Conservation (phyloP, 352 stramenopile species). For the Phytophthora capsici region DNA sequence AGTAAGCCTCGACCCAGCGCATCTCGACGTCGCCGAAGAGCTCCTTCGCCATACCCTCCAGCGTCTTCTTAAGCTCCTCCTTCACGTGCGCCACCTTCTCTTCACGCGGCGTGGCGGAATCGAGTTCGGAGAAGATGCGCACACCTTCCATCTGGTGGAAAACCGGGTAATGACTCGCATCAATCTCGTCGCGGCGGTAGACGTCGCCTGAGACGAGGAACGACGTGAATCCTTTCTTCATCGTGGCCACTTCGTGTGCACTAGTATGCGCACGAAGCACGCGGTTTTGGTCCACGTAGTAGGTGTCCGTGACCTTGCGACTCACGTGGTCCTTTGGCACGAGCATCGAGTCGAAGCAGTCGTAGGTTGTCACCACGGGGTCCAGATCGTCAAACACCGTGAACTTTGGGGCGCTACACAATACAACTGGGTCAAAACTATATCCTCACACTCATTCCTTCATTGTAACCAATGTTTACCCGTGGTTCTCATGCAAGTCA, state of each 20-base stretch:
- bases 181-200: constrained; percentile 99
- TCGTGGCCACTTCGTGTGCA: constrained; percentile 93
- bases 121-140: constrained; percentile 92
- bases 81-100: constrained; percentile 85
- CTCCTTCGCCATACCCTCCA: constrained; percentile 95
- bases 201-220: constrained; percentile 96
- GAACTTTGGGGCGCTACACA: constrained; percentile 74
- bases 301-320: constrained; percentile 88
- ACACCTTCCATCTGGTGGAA: constrained; percentile 99
- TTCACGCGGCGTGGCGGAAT: constrained; percentile 57
- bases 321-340: constrained; percentile 92
- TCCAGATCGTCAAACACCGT: constrained; percentile 87
- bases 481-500: constrained; percentile 62
- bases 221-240: constrained; percentile 87
- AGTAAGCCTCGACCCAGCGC: constrained; percentile 98
- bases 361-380: constrained; percentile 86
- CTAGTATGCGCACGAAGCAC: constrained; percentile 92
- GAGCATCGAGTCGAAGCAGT: constrained; percentile 94
- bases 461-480: constrained; percentile 30
- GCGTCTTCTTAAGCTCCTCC: constrained; percentile 94
- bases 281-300: constrained; percentile 86
- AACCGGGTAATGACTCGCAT: constrained; percentile 98
- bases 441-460: background rate
- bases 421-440: background rate
- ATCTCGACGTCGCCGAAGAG: constrained; percentile 95